A percentile compares a stretch with the other conserved stretches of the same genome.
Evolutionary conservation across 2,329 filamentous ascomycete genomes (phyloP).

Genomic region (Hypomyces rosellus): DNA sequence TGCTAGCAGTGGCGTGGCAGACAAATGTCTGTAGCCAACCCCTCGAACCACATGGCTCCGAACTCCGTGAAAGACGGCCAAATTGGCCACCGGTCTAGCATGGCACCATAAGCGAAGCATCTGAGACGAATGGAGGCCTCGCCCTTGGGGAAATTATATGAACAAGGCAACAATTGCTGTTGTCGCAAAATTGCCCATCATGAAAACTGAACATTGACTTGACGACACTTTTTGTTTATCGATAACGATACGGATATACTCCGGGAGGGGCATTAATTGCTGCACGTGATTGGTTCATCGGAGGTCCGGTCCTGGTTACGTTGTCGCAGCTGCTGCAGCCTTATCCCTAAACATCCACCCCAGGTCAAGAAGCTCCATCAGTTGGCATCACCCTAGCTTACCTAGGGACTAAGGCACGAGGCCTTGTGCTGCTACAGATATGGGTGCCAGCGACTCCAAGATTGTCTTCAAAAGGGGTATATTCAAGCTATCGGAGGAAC

Average conservation of each 20-base stretch:
- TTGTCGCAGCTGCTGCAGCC: too few species aligned
- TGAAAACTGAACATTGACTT: neutral
- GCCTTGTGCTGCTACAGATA: conserved; percentile 36
- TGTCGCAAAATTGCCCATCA: neutral
- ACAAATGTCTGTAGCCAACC: neutral
- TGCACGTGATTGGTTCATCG: conserved; percentile 6
- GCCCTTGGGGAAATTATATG: neutral
- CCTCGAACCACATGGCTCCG: neutral
- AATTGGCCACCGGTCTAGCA: conserved; percentile 4
- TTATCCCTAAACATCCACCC: conserved; percentile 2
- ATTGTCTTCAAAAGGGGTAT: conserved; percentile 98
- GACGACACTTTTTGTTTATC: neutral
- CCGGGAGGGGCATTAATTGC: neutral
- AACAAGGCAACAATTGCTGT: neutral
- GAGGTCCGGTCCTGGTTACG: neutral
- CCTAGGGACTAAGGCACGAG: conserved; percentile 9
- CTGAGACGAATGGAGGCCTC: conserved; percentile 8
- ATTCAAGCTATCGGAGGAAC: conserved; percentile 90
- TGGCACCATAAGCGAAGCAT: conserved; percentile 24
- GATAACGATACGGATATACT: neutral
- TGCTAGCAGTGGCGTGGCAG: neutral
- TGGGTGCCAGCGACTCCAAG: conserved; percentile 99
- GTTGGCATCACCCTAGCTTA: conserved; percentile 5
- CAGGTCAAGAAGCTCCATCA: conserved; percentile 8
- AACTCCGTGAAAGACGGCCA: neutral